Base-by-base conservation (phyloP, 1,284 basidiomycete species). In the Phellopilus nigrolimitatus region DNA sequence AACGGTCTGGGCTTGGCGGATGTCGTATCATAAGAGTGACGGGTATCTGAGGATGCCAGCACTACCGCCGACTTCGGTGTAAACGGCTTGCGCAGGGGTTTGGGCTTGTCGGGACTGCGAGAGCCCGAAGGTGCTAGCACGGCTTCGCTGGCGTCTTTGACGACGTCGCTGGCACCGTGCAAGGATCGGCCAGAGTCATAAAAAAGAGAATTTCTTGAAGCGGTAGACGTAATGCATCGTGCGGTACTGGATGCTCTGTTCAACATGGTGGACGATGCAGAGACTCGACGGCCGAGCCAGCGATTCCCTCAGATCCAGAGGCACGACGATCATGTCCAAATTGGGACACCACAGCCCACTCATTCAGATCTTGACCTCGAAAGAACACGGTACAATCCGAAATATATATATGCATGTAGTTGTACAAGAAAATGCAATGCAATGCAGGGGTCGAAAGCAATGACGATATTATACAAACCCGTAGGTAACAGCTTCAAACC, bases 201-300 rank as follows among this genome's bases (percentile, higher is more conserved):
- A 13, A 3, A 7, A 30, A 17, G 27, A 7, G 27, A 27, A n/a
- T 30, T 15, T 10, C 27, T 39, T 3, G 25, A 21, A n/a, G 31
- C 46, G 17, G 17, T 48, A 25, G 12, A 40, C 24, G 46, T 28
- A 28, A 48, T 39, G 19, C 25, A n/a, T 3, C 46, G 37, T 22
- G 36, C n/a, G n/a, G 4, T 27, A 10, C 17, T 40, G 15, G 36
- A 8, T 4, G 36, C 37, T 28, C 36, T 30, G 24, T 27, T 39
- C 9, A 40, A 21, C 46, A 48, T 48, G 46, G 21, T n/a, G 25
- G 10, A 9, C 21, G n/a, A 22, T 34, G 30, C 28, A 44, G 27
- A 17, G 24, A 22, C 39, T 41, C 21, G 3, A 22, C 22, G 39
- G 10, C 19, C 25, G 28, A 31, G 27, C n/a, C n/a, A n/a, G n/a